phyloP scores from a whole-genome alignment of 2,329 filamentous ascomycete species.

The Calonectria pauciramosa region DNA sequence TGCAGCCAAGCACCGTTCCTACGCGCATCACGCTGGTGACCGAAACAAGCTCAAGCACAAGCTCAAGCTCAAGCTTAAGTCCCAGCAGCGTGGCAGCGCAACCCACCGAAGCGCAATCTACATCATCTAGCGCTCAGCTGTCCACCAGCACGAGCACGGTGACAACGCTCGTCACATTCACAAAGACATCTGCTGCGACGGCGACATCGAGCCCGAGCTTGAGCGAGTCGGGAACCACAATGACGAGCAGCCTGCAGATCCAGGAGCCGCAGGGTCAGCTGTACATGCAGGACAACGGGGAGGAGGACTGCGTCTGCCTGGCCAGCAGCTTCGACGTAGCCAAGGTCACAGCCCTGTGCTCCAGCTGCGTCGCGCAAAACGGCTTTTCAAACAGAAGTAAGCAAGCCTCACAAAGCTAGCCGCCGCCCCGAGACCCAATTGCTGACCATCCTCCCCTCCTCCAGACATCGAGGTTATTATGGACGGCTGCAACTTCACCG shows the following conservation, averaged over 20 bases:
- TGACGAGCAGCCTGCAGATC: constrained; percentile 12
- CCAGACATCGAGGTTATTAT: constrained; percentile 55
- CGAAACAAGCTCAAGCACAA: constrained; percentile 3
- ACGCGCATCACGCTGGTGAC: constrained; percentile 20
- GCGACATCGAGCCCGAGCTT: background rate
- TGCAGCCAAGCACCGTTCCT: constrained; percentile 25
- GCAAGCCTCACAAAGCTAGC: constrained; percentile 23
- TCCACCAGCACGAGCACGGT: constrained; percentile 21
- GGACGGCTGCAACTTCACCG: constrained; percentile 51
- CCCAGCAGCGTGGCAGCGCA: background rate
- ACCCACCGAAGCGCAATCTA: background rate
- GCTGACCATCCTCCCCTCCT: background rate
- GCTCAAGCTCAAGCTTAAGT: background rate
- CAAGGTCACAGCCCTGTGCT: constrained; percentile 53
- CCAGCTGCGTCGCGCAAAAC: constrained; percentile 53
- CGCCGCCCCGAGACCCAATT: background rate
- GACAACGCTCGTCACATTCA: constrained; percentile 23
- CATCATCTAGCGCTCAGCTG: constrained; percentile 1
- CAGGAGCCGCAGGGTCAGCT: constrained; percentile 32
- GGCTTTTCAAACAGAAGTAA: constrained; percentile 50
- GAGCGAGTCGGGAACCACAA: constrained; percentile 6
- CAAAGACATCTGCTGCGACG: background rate
- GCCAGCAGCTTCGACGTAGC: constrained; percentile 58
- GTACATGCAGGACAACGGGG: constrained; percentile 42
- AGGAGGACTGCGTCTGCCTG: constrained; percentile 54